Evolutionary conservation across 352 stramenopile species (phyloP).

Genomic region (Phytophthora kernoviae): DNA sequence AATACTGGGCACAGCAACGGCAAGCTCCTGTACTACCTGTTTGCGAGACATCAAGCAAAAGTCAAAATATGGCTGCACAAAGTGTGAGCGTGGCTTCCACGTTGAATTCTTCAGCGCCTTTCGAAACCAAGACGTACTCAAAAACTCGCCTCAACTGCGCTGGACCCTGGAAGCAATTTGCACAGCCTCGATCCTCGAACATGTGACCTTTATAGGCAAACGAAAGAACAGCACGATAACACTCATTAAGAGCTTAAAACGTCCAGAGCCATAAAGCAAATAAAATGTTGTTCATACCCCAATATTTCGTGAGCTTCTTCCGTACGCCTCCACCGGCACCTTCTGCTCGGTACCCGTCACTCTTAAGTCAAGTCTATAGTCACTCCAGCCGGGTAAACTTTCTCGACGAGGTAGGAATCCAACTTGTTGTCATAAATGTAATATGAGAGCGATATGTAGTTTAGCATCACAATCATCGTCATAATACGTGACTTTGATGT

Average conservation of each 20-base stretch:
- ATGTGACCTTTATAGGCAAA: neutral
- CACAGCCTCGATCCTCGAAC: neutral
- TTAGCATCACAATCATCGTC: too few relatives aligned
- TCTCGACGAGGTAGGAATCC: too few relatives aligned
- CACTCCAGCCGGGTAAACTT: too few relatives aligned
- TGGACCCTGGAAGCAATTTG: neutral
- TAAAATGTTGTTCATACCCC: too few relatives aligned
- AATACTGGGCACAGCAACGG: constrained; percentile 14
- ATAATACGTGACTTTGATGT: too few relatives aligned
- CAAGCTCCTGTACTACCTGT: constrained; percentile 10
- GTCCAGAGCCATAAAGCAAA: too few relatives aligned
- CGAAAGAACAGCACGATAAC: neutral
- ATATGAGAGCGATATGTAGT: too few relatives aligned
- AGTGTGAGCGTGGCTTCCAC: constrained; percentile 16
- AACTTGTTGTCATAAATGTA: too few relatives aligned
- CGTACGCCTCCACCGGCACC: too few relatives aligned
- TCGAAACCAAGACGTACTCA: constrained; percentile 3
- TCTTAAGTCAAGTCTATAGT: too few relatives aligned
- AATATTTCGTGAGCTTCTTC: too few relatives aligned
- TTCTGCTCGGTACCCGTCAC: too few relatives aligned
- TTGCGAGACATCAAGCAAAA: neutral
- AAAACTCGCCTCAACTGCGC: neutral
- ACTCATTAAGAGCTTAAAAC: neutral
- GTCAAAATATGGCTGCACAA: constrained; percentile 2
- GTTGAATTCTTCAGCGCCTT: constrained; percentile 16